Evolutionary conservation across 306 rosid genomes (phyloP).

Genomic region (Herpetospermum pedunculosum): DNA sequence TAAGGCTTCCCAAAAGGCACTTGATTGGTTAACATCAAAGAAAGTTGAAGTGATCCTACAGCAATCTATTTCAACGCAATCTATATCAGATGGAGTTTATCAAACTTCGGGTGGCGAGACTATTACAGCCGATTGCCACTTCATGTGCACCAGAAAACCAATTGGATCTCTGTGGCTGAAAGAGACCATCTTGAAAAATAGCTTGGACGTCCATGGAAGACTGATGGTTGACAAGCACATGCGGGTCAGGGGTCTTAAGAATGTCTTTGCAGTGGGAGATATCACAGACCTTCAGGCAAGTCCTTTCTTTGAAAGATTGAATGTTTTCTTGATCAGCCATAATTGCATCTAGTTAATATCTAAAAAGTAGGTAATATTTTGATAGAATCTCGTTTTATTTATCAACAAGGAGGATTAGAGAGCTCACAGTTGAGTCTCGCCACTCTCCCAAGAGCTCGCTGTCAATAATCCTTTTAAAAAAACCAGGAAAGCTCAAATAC

Average conservation of each 20-base stretch:
- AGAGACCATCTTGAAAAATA: conserved; percentile 15
- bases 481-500: too few species aligned
- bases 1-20: conserved; percentile 31
- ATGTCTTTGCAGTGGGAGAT: conserved; percentile 31
- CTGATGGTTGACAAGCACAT: conserved; percentile 27
- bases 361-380: not conserved
- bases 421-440: too few species aligned
- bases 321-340: not conserved
- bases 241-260: conserved; percentile 24
- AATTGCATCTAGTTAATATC: not conserved
- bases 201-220: conserved; percentile 20
- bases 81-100: conserved; percentile 11
- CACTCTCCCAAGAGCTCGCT: too few species aligned
- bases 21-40: conserved; percentile 28
- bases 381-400: too few species aligned
- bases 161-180: conserved; percentile 23
- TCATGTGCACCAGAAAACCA: conserved; percentile 21
- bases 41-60: conserved; percentile 31
- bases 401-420: too few species aligned
- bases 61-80: conserved; percentile 17
- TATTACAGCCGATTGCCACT: conserved; percentile 29
- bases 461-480: too few species aligned
- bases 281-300: conserved; percentile 25
- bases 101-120: conserved; percentile 22
- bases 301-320: not conserved